Conservation (phyloP, 805 yeast species). For the Geotrichum ghanense region DNA sequence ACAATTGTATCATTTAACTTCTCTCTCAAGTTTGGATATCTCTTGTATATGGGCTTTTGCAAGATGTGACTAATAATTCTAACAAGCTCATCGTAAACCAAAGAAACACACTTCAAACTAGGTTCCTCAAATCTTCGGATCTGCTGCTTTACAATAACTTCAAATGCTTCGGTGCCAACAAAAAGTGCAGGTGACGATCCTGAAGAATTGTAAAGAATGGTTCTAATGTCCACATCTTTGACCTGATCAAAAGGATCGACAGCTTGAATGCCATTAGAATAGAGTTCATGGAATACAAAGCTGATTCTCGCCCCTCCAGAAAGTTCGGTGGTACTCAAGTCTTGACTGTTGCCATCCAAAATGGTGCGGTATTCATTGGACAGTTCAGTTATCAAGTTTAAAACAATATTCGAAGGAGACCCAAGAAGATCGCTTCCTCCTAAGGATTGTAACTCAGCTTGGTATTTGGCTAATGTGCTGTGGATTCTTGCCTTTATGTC, state of each 20-base stretch:
- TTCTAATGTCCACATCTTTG: constrained; percentile 89
- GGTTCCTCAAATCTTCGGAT: constrained; percentile 94
- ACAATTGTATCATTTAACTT: constrained; percentile 72
- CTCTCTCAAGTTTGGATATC: constrained; percentile 88
- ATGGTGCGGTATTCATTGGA: constrained; percentile 85
- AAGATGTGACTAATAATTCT: constrained; percentile 79
- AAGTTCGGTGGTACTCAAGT: constrained; percentile 76
- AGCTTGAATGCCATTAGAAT: constrained; percentile 81
- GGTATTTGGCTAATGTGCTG: constrained; percentile 72
- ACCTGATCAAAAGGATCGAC: constrained; percentile 95
- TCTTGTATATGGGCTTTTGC: constrained; percentile 65
- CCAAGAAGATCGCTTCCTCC: constrained; percentile 81
- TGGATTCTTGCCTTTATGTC: constrained; percentile 89
- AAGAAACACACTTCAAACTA: constrained; percentile 70
- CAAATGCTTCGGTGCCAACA: constrained; percentile 96
- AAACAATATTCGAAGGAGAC: constrained; percentile 78
- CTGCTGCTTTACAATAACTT: constrained; percentile 88
- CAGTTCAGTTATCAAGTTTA: constrained; percentile 85
- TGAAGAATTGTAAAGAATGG: constrained; percentile 91
- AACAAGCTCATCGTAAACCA: constrained; percentile 89
- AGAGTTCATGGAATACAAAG: constrained; percentile 93
- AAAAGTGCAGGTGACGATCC: constrained; percentile 94
- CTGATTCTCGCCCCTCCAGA: constrained; percentile 98
- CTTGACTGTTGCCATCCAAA: constrained; percentile 86
- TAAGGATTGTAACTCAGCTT: constrained; percentile 59